Evolutionary conservation across 2,329 filamentous ascomycete species (phyloP), one percentile per base, ranked within the genome.

Genomic region (Plectosphaerella sp.): DNA sequence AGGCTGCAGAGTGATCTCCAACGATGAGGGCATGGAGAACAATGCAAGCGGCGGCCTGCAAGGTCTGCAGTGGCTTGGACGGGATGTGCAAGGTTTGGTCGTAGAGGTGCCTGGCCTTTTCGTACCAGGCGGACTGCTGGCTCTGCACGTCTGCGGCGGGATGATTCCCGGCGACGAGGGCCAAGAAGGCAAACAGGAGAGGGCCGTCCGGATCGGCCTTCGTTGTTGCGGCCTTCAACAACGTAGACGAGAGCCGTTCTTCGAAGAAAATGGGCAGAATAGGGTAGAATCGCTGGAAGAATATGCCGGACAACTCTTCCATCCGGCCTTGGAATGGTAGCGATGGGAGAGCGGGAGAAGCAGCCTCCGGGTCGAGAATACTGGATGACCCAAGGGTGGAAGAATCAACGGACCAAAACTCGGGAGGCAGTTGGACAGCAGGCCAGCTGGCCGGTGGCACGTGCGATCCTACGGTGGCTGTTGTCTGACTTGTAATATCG

Each of bases 191-290:
- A 35, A 56, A 56, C 28, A 33, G 28, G 8, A 33, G 28, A 5
- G 28, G 8, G 11, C 28, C 8, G 3, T 33, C 28, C 28, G 28
- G 11, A 2, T 9, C 11, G 28, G 28, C 3, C 28, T 33, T 9
- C 8, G 28, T 9, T 12, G 28, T 3, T 59, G 47, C n/a, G 47
- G 14, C 42, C 20, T 8, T 45, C 25, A 4, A 52, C 41, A 6
- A 59, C 37, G 7, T 20, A 43, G 2, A 41, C 43, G 10, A 47
- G 3, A 2, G 57, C 22, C 15, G 48, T 54, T 2, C 22, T 20
- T 49, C 61, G 37, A 61, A 59, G 12, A 63, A 25, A 2, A 63
- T 42, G 18, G 61, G 61, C 4, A 63, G 36, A 18, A 52, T 60
- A 5, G 45, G 33, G 25, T 63, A 59, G 37, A 58, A 55, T 41